Evolutionary conservation across 345 rosid genomes (phyloP).

Genomic region (Populus davidiana): DNA sequence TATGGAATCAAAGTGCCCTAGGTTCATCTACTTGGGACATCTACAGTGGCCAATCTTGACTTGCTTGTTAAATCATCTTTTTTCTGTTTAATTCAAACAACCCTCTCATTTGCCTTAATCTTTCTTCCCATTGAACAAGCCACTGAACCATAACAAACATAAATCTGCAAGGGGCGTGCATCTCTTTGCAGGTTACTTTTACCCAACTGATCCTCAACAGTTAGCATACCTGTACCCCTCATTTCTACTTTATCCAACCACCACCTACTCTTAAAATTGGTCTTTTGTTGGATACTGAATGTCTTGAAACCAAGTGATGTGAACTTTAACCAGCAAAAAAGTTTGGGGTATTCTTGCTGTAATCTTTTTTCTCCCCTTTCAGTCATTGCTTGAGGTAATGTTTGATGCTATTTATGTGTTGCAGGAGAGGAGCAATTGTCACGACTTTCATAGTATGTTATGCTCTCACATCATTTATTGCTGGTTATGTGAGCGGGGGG

Average conservation of each 20-base stretch:
- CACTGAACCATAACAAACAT: background rate
- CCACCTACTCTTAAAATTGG: background rate
- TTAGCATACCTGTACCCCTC: background rate
- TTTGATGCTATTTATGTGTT: conserved; percentile 10
- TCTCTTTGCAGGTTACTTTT: background rate
- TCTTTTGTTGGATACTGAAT: background rate
- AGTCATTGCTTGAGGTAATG: background rate
- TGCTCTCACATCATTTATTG: conserved; percentile 90
- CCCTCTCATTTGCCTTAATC: background rate
- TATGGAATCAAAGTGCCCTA: background rate
- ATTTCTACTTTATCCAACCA: background rate
- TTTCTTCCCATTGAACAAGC: background rate
- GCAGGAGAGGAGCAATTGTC: conserved; percentile 99
- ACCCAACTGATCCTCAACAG: background rate
- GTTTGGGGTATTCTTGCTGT: background rate
- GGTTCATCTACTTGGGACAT: background rate
- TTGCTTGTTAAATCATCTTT: background rate
- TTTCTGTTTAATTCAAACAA: background rate
- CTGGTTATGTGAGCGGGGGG: conserved; percentile 99
- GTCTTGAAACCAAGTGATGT: background rate
- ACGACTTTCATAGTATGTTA: conserved; percentile 95
- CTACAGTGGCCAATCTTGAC: background rate
- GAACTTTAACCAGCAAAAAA: background rate
- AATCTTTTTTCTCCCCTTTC: background rate
- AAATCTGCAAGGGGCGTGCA: background rate